These are phyloP conservation scores for Leucosporidium scottii DNA, from an alignment of 768 basidiomycete genomes.

Conservation along the genomic window DNA sequence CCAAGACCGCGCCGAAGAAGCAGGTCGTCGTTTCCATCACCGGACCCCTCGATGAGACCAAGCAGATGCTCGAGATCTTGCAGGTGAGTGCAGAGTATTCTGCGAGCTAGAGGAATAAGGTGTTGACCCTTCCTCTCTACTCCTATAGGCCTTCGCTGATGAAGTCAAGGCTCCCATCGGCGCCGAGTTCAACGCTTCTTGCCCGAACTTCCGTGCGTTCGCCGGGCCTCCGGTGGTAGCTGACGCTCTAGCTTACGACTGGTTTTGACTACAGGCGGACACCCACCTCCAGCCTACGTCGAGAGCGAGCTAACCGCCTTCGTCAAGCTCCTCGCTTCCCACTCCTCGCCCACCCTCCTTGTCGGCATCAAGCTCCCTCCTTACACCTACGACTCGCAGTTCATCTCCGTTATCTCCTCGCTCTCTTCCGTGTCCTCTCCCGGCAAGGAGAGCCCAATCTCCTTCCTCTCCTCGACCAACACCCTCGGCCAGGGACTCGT, in stretches of 20 bases:
- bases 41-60: constrained; percentile 51
- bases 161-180: constrained; percentile 49
- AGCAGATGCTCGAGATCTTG: constrained; percentile 55
- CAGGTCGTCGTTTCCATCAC: constrained; percentile 77
- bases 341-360: constrained; percentile 51
- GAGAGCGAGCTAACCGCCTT: constrained; percentile 52
- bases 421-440: constrained; percentile 47
- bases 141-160: constrained; percentile 46
- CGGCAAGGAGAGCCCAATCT: constrained; percentile 45
- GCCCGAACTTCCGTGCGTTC: constrained; percentile 55
- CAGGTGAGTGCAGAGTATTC: constrained; percentile 39
- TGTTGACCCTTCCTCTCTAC: no score
- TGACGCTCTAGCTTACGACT: not conserved
- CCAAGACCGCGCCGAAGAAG: constrained; percentile 46
- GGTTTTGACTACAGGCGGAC: constrained; percentile 43
- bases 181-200: constrained; percentile 75
- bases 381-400: constrained; percentile 59
- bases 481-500: constrained; percentile 66
- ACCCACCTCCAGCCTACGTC: constrained; percentile 58
- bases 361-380: constrained; percentile 75
- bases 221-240: no score
- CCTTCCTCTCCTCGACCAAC: constrained; percentile 73
- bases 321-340: constrained; percentile 52
- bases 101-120: no score
- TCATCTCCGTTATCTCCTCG: constrained; percentile 51